These are phyloP conservation scores for Mucor piriformis DNA, from an alignment of 371 early-diverging fungal species.

Conservation along the genomic window DNA sequence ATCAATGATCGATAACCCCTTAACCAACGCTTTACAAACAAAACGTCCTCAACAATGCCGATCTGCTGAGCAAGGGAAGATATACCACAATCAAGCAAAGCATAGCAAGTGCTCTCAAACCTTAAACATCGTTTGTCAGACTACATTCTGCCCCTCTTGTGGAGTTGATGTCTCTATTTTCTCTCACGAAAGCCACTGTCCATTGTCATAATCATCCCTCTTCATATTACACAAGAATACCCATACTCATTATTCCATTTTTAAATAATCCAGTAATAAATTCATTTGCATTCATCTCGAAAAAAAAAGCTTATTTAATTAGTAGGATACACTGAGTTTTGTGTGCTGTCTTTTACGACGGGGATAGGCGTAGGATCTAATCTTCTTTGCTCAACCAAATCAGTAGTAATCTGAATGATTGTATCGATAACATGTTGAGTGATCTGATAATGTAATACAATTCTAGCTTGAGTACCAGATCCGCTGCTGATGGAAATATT, in stretches of 20 bases:
- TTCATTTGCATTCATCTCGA: neutral
- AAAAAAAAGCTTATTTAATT: neutral
- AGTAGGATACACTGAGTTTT: neutral
- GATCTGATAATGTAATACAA: conserved; percentile 81
- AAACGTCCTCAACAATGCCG: neutral
- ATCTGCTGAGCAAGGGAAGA: too few relatives aligned
- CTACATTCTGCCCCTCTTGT: conserved; percentile 14
- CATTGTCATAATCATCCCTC: neutral
- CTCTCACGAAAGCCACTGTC: conserved; percentile 22
- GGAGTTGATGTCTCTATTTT: conserved; percentile 26
- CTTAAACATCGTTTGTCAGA: neutral
- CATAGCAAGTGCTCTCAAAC: neutral
- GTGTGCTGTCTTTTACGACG: neutral
- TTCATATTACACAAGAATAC: neutral
- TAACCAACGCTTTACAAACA: neutral
- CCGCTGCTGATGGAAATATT: conserved; percentile 58
- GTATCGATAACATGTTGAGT: conserved; percentile 53
- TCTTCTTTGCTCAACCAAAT: conserved; percentile 17
- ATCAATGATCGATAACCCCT: neutral
- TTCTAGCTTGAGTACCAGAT: conserved; percentile 46
- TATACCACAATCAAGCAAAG: neutral
- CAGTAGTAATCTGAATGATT: conserved; percentile 30
- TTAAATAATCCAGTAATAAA: neutral
- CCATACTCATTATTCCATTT: neutral
- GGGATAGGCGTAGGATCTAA: conserved; percentile 2